phyloP scores from a whole-genome alignment of 2,329 filamentous ascomycete species.

The Aspergillus piperis region DNA sequence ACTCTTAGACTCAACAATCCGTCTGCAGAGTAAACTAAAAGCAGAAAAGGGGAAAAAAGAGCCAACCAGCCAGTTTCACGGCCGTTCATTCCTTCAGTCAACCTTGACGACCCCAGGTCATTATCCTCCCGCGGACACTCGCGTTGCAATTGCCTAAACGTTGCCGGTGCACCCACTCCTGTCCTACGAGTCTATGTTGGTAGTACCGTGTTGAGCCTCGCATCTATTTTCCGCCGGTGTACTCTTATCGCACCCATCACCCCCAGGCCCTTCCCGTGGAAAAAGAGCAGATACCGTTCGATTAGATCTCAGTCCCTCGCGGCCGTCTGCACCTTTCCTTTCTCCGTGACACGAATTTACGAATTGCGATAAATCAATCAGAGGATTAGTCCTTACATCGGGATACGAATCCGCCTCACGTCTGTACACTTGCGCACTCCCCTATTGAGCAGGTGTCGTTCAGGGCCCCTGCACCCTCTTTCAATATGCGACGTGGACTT shows the following conservation, averaged over 20 bases:
- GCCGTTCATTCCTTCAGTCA: slow-evolving; percentile 4
- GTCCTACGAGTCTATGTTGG: neutral
- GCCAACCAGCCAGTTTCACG: neutral
- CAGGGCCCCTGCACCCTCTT: slow-evolving; percentile 8
- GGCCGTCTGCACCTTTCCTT: neutral
- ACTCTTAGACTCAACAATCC: slow-evolving; percentile 3
- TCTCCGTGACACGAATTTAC: slow-evolving; percentile 11
- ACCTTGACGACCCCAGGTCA: neutral
- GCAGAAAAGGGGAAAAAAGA: slow-evolving; percentile 3
- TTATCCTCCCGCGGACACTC: neutral
- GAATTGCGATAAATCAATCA: slow-evolving; percentile 10
- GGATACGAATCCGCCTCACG: neutral
- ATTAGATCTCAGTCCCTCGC: slow-evolving; percentile 4
- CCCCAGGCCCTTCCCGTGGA: neutral
- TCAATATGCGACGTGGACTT: slow-evolving; percentile 61
- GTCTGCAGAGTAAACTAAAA: slow-evolving; percentile 1
- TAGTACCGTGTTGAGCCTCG: neutral
- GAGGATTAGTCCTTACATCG: neutral
- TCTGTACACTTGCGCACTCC: neutral
- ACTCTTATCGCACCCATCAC: neutral
- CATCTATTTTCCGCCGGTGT: slow-evolving; percentile 5
- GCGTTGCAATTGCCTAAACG: neutral
- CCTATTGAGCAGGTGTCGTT: slow-evolving; percentile 9
- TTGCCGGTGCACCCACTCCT: neutral
- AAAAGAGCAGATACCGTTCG: neutral